Evolutionary conservation across 1,139 yeast genomes (phyloP), one percentile per base, ranked within the genome.

Genomic region (Hyphopichia pseudoburtonii): DNA sequence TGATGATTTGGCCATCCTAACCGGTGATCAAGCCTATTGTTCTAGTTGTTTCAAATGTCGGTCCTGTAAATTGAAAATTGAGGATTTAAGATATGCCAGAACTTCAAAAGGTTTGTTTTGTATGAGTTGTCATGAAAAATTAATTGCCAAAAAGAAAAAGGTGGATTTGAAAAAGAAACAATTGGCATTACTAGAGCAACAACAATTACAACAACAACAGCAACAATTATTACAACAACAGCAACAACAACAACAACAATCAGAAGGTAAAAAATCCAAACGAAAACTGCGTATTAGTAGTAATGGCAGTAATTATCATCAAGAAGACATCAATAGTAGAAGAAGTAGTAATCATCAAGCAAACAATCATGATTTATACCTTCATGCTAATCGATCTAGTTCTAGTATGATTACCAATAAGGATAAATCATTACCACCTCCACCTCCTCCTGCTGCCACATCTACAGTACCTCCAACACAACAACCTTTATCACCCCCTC

Each of bases 21-120:
- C 97, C 1, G 96, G 97, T 17, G 95, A 85, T 51, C 95, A 87
- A 56, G 97, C 97, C 3, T 92, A 88, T 57, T 94, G 98, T 60
- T 81, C 96, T 5, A 75, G 76, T 35, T 92, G 98, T 63, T 92
- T 92, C 65, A 81, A 83, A 50, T 92, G 98, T 60, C 80, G 95
- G 37, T 83, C 88, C 47, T 92, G 98, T 66, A 86, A 86, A 55
- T 80, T 79, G 47, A 84, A 85, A 47, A 92, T 92, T 44, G 95
- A 87, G 53, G 97, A 92, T 60, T 68, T 90, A 49, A 73, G 90
- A 45, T 94, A 92, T 55, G 98, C 98, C 17, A 74, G 96, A 54
- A 92, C 98, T 0, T 83, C 94, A 32, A 90, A 86, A 54, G 98
- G 98, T 0, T 68, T 92, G 26, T 92, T 90, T 56, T 92, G 98